phyloP scores from a whole-genome alignment of 148 eudicot genomes.

The Rhododendron henanense region DNA sequence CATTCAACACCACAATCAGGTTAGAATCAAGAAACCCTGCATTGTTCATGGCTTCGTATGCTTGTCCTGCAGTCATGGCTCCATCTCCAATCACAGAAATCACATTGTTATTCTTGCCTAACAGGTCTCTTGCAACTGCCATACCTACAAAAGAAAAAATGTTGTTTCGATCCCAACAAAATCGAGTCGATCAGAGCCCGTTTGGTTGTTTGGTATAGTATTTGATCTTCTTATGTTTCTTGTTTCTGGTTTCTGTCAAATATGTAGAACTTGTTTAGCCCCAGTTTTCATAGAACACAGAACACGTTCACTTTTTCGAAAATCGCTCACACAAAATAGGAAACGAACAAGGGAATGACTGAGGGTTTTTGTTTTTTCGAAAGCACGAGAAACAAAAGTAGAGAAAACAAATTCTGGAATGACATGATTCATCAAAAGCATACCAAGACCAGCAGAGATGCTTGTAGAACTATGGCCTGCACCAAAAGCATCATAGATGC shows the following conservation, averaged over 20 bases:
- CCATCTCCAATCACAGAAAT: slow-evolving; percentile 80
- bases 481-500: slow-evolving; percentile 72
- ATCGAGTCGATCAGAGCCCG: background rate
- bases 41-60: slow-evolving; percentile 77
- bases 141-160: slow-evolving; percentile 36
- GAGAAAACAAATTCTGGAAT: background rate
- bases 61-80: slow-evolving; percentile 90
- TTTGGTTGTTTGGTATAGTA: background rate
- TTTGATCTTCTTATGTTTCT: background rate
- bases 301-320: too few species aligned
- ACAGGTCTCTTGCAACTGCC: slow-evolving; percentile 73
- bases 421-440: background rate
- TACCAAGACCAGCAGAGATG: slow-evolving; percentile 87
- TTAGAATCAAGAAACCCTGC: slow-evolving; percentile 72
- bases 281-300: too few species aligned
- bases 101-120: slow-evolving; percentile 56
- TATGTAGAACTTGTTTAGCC: background rate
- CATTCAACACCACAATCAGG: slow-evolving; percentile 63
- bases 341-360: too few species aligned
- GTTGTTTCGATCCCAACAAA: background rate
- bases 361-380: too few species aligned
- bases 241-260: background rate
- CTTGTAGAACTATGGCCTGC: slow-evolving; percentile 86
- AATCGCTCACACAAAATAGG: too few species aligned
- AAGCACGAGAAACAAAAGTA: too few species aligned